These are phyloP conservation scores for Ophiostoma triangulosporum DNA, from an alignment of 2,329 filamentous ascomycete species.

Conservation along the genomic window DNA sequence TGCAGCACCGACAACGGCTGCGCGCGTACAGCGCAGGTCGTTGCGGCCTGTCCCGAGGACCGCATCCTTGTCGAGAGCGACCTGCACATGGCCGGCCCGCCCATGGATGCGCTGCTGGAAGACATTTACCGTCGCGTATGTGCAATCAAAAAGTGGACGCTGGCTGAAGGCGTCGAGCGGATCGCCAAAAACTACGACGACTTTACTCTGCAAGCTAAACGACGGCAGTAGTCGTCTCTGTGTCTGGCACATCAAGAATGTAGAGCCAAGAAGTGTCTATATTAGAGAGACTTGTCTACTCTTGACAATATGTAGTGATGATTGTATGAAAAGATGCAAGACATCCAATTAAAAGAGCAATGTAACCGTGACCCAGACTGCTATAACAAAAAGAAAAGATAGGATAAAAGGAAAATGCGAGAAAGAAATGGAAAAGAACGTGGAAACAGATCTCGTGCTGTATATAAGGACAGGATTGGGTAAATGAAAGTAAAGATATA, in stretches of 20 bases:
- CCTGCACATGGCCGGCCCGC: conserved; percentile 64
- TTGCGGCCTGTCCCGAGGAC: conserved; percentile 63
- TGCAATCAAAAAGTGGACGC: conserved; percentile 59
- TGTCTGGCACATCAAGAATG: not conserved
- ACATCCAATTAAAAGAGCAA: not conserved
- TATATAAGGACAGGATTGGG: not conserved
- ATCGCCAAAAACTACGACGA: conserved; percentile 63
- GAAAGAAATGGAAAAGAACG: not conserved
- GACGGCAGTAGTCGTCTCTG: no score
- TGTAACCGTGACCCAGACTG: not conserved
- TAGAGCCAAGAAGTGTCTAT: not conserved
- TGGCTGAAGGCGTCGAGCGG: conserved; percentile 54
- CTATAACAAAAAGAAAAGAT: not conserved
- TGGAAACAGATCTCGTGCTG: not conserved
- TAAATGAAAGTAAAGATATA: not conserved
- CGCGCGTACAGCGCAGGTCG: conserved; percentile 44
- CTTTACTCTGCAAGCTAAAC: conserved; percentile 44
- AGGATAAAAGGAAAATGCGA: not conserved
- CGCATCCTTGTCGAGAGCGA: conserved; percentile 82
- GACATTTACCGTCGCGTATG: conserved; percentile 67
- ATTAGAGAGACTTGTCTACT: not conserved
- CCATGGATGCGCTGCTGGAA: conserved; percentile 68
- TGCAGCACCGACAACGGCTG: conserved; percentile 40
- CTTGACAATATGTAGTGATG: not conserved
- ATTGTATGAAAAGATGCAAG: not conserved